Percentiles rank a stretch among this genome's conserved stretches.
These are phyloP conservation scores for Russula compacta DNA, from an alignment of 768 basidiomycete species.

Conservation along the genomic window DNA sequence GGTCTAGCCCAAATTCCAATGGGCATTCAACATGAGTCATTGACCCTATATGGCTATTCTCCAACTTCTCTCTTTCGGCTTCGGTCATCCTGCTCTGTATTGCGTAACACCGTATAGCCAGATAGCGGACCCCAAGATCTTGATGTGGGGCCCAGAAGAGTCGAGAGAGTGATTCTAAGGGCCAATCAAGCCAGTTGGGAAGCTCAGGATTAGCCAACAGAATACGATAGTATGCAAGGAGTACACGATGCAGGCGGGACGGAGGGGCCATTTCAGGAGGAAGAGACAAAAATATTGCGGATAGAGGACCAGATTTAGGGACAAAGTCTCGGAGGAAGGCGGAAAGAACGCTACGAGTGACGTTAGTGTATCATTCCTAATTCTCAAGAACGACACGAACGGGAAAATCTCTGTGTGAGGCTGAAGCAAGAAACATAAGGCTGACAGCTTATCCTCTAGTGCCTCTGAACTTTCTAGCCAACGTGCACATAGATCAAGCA, in stretches of 20 bases:
- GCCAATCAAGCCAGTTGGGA: slow-evolving; percentile 55
- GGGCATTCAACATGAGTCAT: slow-evolving; percentile 50
- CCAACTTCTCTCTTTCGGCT: slow-evolving; percentile 57
- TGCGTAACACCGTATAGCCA: slow-evolving; percentile 75
- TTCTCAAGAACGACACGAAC: slow-evolving; percentile 34
- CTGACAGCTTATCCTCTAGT: slow-evolving; percentile 43
- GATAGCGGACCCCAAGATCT: slow-evolving; percentile 52
- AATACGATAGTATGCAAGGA: slow-evolving; percentile 78
- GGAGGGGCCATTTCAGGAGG: slow-evolving; percentile 30
- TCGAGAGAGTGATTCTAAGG: slow-evolving; percentile 33
- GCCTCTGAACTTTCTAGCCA: slow-evolving; percentile 58
- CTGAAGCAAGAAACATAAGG: slow-evolving; percentile 57
- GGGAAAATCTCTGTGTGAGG: slow-evolving; percentile 63
- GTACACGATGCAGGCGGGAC: slow-evolving; percentile 50
- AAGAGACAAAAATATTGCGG: slow-evolving; percentile 28
- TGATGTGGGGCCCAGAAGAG: slow-evolving; percentile 44
- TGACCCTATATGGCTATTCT: slow-evolving; percentile 52
- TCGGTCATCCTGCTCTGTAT: slow-evolving; percentile 73
- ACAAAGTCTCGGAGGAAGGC: slow-evolving; percentile 37
- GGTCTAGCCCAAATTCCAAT: slow-evolving; percentile 44
- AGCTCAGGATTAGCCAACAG: slow-evolving; percentile 65
- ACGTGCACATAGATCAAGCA: slow-evolving; percentile 70
- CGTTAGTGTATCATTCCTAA: slow-evolving; percentile 10
- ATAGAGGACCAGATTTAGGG: slow-evolving; percentile 47
- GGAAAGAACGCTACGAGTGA: slow-evolving; percentile 42